Conservation (phyloP, 2,329 filamentous ascomycete genomes). For the Echinosphaeria canescens region DNA sequence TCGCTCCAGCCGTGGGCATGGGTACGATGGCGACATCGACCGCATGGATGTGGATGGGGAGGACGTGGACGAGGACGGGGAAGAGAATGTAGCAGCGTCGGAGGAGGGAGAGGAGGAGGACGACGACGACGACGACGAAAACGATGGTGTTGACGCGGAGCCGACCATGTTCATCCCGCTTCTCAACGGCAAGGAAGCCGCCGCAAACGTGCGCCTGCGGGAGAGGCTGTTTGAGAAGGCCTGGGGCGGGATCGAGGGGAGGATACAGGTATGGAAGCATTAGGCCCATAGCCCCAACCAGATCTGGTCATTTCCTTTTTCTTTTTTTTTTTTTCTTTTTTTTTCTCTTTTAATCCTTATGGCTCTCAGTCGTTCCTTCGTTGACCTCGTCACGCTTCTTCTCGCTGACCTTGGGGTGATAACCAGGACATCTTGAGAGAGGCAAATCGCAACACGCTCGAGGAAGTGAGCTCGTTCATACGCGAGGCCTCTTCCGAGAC, state of each 20-base stretch:
- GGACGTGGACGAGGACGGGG: conserved; percentile 11
- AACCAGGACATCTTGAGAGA: conserved; percentile 35
- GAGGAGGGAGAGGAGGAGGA: conserved; percentile 6
- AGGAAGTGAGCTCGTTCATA: conserved; percentile 34
- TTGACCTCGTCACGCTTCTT: no score
- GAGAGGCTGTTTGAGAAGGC: conserved; percentile 35
- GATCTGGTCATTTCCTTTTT: conserved; percentile 6
- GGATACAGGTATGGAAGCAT: conserved; percentile 32
- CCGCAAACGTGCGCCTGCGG: conserved; percentile 25
- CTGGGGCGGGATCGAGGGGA: conserved; percentile 41
- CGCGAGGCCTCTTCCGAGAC: conserved; percentile 11
- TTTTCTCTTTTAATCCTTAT: neutral
- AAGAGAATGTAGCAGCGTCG: conserved; percentile 8
- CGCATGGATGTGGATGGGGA: no score
- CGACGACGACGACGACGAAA: conserved; percentile 1
- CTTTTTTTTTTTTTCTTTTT: neutral
- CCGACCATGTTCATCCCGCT: conserved; percentile 22
- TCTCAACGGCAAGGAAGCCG: conserved; percentile 28
- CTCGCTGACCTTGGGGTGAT: no score
- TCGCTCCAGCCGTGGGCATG: no score
- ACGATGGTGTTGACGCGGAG: conserved; percentile 2
- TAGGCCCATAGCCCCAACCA: no score
- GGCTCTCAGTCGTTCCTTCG: neutral
- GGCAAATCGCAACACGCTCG: conserved; percentile 36
- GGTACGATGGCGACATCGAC: no score